A percentile compares a stretch with the other conserved stretches of the same genome.
These are phyloP conservation scores for Alternaria tenuissima DNA, from an alignment of 2,329 filamentous ascomycete genomes.

Conservation along the genomic window DNA sequence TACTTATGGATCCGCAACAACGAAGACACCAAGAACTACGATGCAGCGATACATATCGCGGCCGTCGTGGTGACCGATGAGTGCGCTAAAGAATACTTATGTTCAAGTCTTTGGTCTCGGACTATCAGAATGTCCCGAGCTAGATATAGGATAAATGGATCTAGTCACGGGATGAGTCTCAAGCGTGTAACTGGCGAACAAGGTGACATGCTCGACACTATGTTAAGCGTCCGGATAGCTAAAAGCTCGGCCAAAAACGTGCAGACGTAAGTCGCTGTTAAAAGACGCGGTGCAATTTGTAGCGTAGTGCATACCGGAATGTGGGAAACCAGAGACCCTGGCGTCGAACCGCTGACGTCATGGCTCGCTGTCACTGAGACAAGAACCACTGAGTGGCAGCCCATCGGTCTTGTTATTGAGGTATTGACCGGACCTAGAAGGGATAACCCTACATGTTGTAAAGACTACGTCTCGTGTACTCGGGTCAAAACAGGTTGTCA, in stretches of 20 bases:
- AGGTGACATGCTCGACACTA: not conserved
- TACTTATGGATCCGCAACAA: too few species aligned
- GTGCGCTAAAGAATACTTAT: too few species aligned
- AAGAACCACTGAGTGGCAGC: not conserved
- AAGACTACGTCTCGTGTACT: not conserved
- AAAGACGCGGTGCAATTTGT: not conserved
- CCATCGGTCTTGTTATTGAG: constrained; percentile 1
- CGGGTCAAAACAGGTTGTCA: constrained; percentile 14
- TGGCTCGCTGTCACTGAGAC: not conserved
- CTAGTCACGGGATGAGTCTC: not conserved
- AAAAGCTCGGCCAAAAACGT: not conserved
- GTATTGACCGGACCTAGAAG: not conserved
- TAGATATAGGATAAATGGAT: not conserved
- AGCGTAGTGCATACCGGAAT: not conserved
- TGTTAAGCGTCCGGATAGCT: not conserved
- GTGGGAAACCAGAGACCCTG: not conserved
- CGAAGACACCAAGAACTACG: too few species aligned
- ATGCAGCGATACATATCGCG: too few species aligned
- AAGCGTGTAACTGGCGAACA: not conserved
- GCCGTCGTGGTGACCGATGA: too few species aligned
- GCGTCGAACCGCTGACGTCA: constrained; percentile 13
- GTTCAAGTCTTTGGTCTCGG: too few species aligned
- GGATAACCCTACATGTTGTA: constrained; percentile 4
- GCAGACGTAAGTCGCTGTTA: not conserved
- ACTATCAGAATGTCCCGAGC: not conserved